Percentiles rank a stretch among this genome's conserved stretches.
Conservation (phyloP, 139 green algal genomes). For the Chlorella sp. region DNA sequence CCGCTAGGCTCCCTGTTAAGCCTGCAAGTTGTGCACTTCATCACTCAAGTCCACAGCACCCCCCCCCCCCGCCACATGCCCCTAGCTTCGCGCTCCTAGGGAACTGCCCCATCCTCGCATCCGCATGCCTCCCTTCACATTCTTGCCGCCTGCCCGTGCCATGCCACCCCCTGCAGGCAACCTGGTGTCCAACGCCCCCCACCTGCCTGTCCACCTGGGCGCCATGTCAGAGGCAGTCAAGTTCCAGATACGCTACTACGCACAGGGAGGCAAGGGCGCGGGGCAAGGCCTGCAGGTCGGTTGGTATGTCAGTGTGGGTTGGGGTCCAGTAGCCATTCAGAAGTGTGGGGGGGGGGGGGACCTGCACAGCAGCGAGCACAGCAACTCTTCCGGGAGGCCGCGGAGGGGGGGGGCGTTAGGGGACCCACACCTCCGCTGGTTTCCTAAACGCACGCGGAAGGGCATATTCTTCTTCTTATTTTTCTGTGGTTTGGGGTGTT, state of each 20-base stretch:
- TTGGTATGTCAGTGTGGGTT: background rate
- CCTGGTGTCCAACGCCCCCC: slow-evolving; percentile 97
- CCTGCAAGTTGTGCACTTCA: no score
- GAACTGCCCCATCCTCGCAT: background rate
- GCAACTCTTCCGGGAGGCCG: no score
- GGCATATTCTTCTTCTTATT: no score
- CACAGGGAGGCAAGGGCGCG: slow-evolving; percentile 34
- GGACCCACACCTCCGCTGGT: no score
- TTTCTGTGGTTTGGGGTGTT: no score
- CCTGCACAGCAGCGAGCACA: no score
- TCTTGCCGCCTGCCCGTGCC: background rate
- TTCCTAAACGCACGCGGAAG: no score
- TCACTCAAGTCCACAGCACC: no score
- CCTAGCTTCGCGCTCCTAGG: no score
- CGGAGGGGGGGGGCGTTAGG: no score
- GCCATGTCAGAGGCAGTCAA: slow-evolving; percentile 94
- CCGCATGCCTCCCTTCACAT: background rate
- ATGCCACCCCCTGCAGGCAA: slow-evolving; percentile 58
- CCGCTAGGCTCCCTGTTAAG: no score
- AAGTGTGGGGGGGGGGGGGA: background rate
- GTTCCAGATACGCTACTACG: slow-evolving; percentile 84
- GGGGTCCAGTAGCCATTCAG: background rate
- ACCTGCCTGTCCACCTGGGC: slow-evolving; percentile 97
- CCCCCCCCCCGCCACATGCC: no score
- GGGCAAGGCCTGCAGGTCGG: slow-evolving; percentile 32